A percentile compares a stretch with the other conserved stretches of the same genome.
Conservation (phyloP, 805 yeast genomes). For the Jamesozyma gamospora region DNA sequence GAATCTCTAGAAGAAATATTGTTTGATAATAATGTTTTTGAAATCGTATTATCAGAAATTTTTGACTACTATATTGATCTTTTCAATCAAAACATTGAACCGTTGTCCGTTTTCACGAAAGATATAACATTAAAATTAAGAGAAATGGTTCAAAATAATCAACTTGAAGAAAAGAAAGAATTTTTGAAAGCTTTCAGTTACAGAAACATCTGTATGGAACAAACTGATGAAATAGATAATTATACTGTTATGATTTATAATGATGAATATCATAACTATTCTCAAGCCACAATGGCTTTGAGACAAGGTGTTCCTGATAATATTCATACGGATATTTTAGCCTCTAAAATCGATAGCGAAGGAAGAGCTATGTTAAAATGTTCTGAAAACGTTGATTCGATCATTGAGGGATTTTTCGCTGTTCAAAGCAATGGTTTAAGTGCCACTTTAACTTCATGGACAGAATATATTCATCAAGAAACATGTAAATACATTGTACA, state of each 20-base stretch:
- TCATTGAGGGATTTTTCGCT: constrained; percentile 29
- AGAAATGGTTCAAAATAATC: constrained; percentile 20
- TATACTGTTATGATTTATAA: constrained; percentile 61
- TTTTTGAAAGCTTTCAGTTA: constrained; percentile 12
- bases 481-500: constrained; percentile 36
- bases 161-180: constrained; percentile 11
- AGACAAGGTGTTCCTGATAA: constrained; percentile 31
- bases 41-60: constrained; percentile 22
- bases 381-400: constrained; percentile 20
- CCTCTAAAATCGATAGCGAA: constrained; percentile 37
- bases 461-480: constrained; percentile 43
- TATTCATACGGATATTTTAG: constrained; percentile 25
- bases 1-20: constrained; percentile 17
- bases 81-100: constrained; percentile 29
- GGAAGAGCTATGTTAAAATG: constrained; percentile 44
- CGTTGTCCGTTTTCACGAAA: constrained; percentile 24
- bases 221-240: constrained; percentile 4
- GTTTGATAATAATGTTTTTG: constrained; percentile 14
- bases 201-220: constrained; percentile 4
- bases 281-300: constrained; percentile 44
- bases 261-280: constrained; percentile 60
- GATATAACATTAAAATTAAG: constrained; percentile 23
- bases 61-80: constrained; percentile 36
- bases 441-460: constrained; percentile 42
- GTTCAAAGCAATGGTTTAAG: constrained; percentile 43